phyloP scores from a whole-genome alignment of 2,329 filamentous ascomycete species.

The Pseudogymnoascus sp. region DNA sequence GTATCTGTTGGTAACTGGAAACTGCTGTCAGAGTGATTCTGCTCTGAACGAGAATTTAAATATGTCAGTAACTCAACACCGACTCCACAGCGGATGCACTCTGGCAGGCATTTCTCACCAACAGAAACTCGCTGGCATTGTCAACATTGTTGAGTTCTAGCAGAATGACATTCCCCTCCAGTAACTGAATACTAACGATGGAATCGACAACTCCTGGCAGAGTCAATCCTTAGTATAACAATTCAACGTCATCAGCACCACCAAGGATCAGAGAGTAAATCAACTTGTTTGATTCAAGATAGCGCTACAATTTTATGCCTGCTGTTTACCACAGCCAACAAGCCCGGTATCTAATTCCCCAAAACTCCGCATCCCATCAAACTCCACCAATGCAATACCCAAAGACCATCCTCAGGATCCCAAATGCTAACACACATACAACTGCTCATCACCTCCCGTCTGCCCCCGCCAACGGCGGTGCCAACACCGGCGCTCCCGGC shows the following conservation, averaged over 20 bases:
- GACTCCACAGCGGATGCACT: background rate
- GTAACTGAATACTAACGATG: background rate
- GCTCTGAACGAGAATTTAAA: background rate
- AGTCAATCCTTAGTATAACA: background rate
- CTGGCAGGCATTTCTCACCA: too few relatives aligned
- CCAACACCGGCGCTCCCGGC: background rate
- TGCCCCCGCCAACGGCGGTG: background rate
- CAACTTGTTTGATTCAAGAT: background rate
- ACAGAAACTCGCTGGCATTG: background rate
- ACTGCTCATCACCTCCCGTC: background rate
- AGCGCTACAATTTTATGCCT: background rate
- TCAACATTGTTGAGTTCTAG: background rate
- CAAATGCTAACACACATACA: slow-evolving; percentile 3
- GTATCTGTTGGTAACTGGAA: background rate
- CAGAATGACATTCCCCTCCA: background rate
- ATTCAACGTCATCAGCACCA: background rate
- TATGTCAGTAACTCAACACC: background rate
- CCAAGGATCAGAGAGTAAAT: background rate
- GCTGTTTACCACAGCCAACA: background rate
- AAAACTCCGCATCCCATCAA: background rate
- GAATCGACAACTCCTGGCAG: background rate
- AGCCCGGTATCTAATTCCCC: background rate
- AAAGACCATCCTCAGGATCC: background rate
- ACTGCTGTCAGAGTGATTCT: background rate
- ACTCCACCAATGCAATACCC: background rate